Conservation (phyloP, 192 early-diverging fungal genomes). For the Phlyctochytrium planicorne region DNA sequence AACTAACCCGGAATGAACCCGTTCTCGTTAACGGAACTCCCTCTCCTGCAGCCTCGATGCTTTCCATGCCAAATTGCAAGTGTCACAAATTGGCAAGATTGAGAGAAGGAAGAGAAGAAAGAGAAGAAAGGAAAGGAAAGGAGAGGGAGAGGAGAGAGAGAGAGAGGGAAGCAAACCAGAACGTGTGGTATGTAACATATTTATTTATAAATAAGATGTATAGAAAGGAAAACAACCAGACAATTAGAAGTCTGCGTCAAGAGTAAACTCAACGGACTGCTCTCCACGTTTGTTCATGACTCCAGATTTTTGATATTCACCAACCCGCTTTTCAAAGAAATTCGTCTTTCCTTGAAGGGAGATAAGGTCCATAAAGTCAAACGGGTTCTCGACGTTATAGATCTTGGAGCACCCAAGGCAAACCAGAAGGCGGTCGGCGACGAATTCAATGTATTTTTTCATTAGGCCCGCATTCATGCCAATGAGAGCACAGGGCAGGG, state of each 20-base stretch:
- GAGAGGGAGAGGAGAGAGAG: too few species aligned
- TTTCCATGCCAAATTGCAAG: too few species aligned
- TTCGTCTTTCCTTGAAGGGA: conserved; percentile 98
- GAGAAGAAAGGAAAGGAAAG: too few species aligned
- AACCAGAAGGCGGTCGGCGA: conserved; percentile 91
- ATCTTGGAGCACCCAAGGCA: conserved; percentile 83
- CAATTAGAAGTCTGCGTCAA: conserved; percentile 38
- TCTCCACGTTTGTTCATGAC: conserved; percentile 55
- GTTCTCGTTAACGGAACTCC: too few species aligned
- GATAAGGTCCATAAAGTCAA: conserved; percentile 99
- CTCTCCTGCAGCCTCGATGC: too few species aligned
- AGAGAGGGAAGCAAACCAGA: too few species aligned
- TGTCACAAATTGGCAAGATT: too few species aligned
- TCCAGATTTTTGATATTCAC: conserved; percentile 93
- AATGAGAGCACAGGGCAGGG: conserved; percentile 88
- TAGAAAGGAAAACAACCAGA: too few species aligned
- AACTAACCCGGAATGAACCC: too few species aligned
- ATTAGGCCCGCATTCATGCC: conserved; percentile 96
- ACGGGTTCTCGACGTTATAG: conserved; percentile 87
- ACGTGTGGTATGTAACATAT: too few species aligned
- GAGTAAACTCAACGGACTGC: conserved; percentile 39
- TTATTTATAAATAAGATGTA: too few species aligned
- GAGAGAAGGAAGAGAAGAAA: too few species aligned
- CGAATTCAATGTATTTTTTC: conserved; percentile 98
- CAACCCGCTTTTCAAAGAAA: conserved; percentile 97